Evolutionary conservation across 2,329 filamentous ascomycete genomes (phyloP).

Genomic region (Teratosphaeria nubilosa): DNA sequence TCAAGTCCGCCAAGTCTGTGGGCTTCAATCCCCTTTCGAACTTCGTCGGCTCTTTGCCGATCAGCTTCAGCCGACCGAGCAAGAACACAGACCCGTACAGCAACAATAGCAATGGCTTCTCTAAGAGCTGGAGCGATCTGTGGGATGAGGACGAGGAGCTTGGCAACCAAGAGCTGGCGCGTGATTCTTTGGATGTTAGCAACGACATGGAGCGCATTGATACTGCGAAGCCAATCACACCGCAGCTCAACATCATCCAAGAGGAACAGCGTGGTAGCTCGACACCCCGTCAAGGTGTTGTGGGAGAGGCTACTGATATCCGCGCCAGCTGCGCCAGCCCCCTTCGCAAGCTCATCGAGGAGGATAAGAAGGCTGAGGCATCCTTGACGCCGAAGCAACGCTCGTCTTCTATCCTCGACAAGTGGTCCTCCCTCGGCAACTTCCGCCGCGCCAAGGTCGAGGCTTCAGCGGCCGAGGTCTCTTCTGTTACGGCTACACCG

Average conservation of each 20-base stretch:
- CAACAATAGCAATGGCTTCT: constrained; percentile 45
- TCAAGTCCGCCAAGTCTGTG: constrained; percentile 27
- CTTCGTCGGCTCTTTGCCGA: constrained; percentile 59
- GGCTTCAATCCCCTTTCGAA: constrained; percentile 63
- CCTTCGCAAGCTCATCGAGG: constrained; percentile 21
- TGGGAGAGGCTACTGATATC: constrained; percentile 44
- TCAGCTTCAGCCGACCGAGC: constrained; percentile 44
- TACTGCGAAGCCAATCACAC: constrained; percentile 50
- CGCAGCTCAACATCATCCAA: constrained; percentile 30
- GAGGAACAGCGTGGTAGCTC: constrained; percentile 38
- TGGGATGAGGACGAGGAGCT: constrained; percentile 89
- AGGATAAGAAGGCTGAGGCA: constrained; percentile 30
- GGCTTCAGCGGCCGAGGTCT: constrained; percentile 25
- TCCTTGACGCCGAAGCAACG: constrained; percentile 55
- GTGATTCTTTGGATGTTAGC: constrained; percentile 27
- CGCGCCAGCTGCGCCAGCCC: constrained; percentile 26
- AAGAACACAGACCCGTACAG: constrained; percentile 45
- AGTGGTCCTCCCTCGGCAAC: constrained; percentile 83
- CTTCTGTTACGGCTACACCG: constrained; percentile 25
- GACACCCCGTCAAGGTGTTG: constrained; percentile 42
- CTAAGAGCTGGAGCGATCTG: constrained; percentile 98
- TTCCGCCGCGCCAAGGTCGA: constrained; percentile 59
- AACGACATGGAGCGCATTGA: constrained; percentile 28
- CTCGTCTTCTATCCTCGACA: constrained; percentile 51
- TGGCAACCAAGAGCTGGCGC: constrained; percentile 50